phyloP scores from a whole-genome alignment of 2,329 filamentous ascomycete genomes.

The Purpureocillium takamizusanense region DNA sequence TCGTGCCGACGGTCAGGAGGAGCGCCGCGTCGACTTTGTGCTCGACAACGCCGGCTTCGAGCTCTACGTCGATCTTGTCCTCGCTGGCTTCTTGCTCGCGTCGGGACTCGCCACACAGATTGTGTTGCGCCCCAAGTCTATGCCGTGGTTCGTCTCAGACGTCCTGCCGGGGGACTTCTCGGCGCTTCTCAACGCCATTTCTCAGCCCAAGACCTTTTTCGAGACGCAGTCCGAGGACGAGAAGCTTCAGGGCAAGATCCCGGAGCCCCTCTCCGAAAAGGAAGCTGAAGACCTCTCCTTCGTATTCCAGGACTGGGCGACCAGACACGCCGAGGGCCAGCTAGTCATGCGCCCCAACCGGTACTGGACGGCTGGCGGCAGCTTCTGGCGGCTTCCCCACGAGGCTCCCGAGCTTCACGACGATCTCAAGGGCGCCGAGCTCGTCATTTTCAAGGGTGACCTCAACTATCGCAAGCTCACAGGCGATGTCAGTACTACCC shows the following conservation, averaged over 20 bases:
- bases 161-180: slow-evolving; percentile 80
- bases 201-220: slow-evolving; percentile 71
- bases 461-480: slow-evolving; percentile 93
- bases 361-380: slow-evolving; percentile 86
- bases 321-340: slow-evolving; percentile 73
- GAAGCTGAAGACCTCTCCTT: slow-evolving; percentile 63
- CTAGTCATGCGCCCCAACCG: slow-evolving; percentile 73
- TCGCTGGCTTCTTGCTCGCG: slow-evolving; percentile 82
- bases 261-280: slow-evolving; percentile 53
- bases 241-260: slow-evolving; percentile 43
- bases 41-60: slow-evolving; percentile 97
- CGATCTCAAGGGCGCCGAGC: slow-evolving; percentile 72
- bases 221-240: slow-evolving; percentile 63
- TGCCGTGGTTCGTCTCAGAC: slow-evolving; percentile 98
- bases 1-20: slow-evolving; percentile 51
- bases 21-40: slow-evolving; percentile 83
- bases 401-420: slow-evolving; percentile 59
- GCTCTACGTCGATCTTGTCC: slow-evolving; percentile 86
- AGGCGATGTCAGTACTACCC: slow-evolving; percentile 57
- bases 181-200: slow-evolving; percentile 72
- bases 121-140: slow-evolving; percentile 85
- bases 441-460: slow-evolving; percentile 96
- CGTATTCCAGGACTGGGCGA: slow-evolving; percentile 74
- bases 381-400: slow-evolving; percentile 78
- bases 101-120: slow-evolving; percentile 78